Conservation (phyloP, 2,329 filamentous ascomycete genomes). For the Stachybotrys elegans region DNA sequence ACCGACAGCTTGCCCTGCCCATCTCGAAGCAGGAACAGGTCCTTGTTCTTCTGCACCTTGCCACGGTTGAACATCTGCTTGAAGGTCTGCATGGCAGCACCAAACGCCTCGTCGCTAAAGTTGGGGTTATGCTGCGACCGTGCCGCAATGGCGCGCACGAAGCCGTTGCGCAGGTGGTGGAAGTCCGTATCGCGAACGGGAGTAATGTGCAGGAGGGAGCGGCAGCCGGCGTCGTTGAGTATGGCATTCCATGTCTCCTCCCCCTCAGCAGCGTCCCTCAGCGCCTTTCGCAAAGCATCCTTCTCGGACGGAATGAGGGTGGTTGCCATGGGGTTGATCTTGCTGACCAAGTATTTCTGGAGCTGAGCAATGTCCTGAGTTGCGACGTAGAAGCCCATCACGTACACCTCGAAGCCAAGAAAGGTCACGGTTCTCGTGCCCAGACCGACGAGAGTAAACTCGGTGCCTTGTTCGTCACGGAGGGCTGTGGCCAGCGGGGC, state of each 20-base stretch:
- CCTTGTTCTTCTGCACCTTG: conserved; percentile 73
- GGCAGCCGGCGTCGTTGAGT: conserved; percentile 60
- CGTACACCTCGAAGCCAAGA: conserved; percentile 85
- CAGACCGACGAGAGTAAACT: conserved; percentile 85
- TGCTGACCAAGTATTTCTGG: conserved; percentile 70
- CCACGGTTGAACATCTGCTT: conserved; percentile 76
- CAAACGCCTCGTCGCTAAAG: conserved; percentile 70
- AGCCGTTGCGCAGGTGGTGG: conserved; percentile 84
- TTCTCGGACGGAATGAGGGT: conserved; percentile 81
- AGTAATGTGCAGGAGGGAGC: conserved; percentile 76
- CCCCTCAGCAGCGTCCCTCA: conserved; percentile 65
- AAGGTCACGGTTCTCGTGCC: conserved; percentile 90
- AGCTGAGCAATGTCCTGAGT: conserved; percentile 76
- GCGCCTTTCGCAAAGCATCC: conserved; percentile 59
- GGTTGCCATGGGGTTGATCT: conserved; percentile 72
- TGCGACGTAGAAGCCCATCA: conserved; percentile 87
- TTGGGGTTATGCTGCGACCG: conserved; percentile 55
- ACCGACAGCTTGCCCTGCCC: conserved; percentile 60
- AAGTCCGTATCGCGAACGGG: conserved; percentile 95
- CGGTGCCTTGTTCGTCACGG: conserved; percentile 41
- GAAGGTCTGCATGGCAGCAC: conserved; percentile 69
- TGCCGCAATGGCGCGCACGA: conserved; percentile 77
- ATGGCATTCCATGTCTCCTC: conserved; percentile 71
- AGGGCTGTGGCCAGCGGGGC: conserved; percentile 32
- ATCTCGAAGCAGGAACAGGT: conserved; percentile 69